phyloP scores from a whole-genome alignment of 306 rosid species.

The Spatholobus suberectus region DNA sequence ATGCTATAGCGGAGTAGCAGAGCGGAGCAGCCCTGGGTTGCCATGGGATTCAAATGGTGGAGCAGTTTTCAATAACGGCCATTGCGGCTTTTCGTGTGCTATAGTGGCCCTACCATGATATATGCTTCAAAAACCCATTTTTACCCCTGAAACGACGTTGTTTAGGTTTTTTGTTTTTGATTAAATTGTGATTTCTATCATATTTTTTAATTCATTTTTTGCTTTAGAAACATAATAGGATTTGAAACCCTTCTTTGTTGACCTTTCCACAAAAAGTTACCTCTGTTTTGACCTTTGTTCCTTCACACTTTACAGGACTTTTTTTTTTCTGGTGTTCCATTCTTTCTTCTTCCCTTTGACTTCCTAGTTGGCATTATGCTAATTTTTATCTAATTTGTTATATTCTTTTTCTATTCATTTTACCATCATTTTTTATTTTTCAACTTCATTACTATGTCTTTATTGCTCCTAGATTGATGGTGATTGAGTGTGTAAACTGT shows the following conservation, averaged over 20 bases:
- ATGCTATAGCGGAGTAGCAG: background rate
- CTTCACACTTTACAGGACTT: background rate
- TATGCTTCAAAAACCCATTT: background rate
- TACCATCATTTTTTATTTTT: background rate
- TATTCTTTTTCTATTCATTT: background rate
- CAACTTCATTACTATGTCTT: background rate
- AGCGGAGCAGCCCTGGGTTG: background rate
- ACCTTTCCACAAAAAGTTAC: background rate
- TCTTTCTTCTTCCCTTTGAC: background rate
- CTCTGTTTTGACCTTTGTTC: background rate
- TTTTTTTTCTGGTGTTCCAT: background rate
- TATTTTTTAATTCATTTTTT: background rate
- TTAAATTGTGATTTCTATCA: background rate
- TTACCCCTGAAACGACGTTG: background rate
- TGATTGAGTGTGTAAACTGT: background rate
- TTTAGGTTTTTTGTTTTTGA: background rate
- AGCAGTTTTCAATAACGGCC: background rate
- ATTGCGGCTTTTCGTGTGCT: background rate
- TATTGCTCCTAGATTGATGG: background rate
- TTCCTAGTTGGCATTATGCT: background rate
- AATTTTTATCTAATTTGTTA: background rate
- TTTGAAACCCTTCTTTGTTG: background rate
- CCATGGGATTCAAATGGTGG: background rate
- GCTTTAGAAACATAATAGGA: background rate
- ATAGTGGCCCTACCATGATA: background rate